Evolutionary conservation across 129 eudicot genomes (phyloP).

Genomic region (Sambucus nigra): DNA sequence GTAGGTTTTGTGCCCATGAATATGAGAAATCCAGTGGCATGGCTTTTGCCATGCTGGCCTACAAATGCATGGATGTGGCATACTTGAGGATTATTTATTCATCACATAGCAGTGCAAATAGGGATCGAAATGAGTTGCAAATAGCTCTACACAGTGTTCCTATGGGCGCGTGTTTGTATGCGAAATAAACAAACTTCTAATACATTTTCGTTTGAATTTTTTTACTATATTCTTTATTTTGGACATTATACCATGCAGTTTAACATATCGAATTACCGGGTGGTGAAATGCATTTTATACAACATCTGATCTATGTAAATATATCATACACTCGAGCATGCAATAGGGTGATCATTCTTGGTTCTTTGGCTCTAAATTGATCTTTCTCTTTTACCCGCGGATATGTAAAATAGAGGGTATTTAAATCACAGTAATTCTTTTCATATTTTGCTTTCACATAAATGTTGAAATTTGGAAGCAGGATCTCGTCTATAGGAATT

Average conservation of each 20-base stretch:
- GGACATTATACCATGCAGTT: not conserved
- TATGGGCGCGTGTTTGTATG: slow-evolving; percentile 29
- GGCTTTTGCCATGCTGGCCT: slow-evolving; percentile 95
- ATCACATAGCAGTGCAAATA: slow-evolving; percentile 47
- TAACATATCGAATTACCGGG: not conserved
- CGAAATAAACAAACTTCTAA: not conserved
- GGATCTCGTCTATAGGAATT: too few species aligned
- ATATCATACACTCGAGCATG: too few species aligned
- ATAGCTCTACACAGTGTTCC: slow-evolving; percentile 62
- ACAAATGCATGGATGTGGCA: slow-evolving; percentile 91
- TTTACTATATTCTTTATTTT: not conserved
- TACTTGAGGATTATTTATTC: slow-evolving; percentile 78
- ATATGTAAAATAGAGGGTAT: too few species aligned
- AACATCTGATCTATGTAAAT: not conserved
- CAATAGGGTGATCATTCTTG: too few species aligned
- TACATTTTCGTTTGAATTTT: not conserved
- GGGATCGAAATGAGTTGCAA: slow-evolving; percentile 77
- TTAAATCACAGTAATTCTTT: too few species aligned
- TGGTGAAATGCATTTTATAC: not conserved
- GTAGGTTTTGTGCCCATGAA: too few species aligned
- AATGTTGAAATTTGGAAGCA: too few species aligned
- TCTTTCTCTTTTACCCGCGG: too few species aligned
- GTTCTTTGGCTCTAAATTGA: too few species aligned
- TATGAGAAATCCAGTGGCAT: too few species aligned
- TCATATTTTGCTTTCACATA: too few species aligned